Evolutionary conservation across 768 basidiomycete species (phyloP).

Genomic region (Naganishia vaughanmartiniae): DNA sequence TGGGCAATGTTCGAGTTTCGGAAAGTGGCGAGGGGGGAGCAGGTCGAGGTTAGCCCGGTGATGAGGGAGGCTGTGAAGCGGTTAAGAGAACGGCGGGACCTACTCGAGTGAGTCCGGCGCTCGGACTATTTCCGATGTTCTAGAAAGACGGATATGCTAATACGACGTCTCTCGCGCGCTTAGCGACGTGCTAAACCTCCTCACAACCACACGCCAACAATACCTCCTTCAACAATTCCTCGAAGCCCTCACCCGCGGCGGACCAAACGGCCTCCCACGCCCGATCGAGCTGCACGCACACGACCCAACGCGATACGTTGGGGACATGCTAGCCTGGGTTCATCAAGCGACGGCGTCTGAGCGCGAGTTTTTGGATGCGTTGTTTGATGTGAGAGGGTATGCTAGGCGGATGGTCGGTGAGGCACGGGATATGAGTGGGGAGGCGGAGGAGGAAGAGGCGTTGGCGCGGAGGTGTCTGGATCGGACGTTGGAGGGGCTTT

Average conservation of each 20-base stretch:
- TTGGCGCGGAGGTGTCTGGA: conserved; percentile 80
- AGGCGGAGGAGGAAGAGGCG: conserved; percentile 65
- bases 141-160: neutral
- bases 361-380: conserved; percentile 81
- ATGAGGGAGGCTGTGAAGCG: conserved; percentile 72
- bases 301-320: conserved; percentile 91
- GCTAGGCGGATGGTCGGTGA: conserved; percentile 71
- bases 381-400: conserved; percentile 70
- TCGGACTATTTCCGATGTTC: neutral
- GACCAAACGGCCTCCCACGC: conserved; percentile 76
- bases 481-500: conserved; percentile 73
- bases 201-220: conserved; percentile 77
- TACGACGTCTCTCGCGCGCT: neutral
- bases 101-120: conserved; percentile 62
- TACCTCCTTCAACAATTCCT: conserved; percentile 79
- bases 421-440: conserved; percentile 56
- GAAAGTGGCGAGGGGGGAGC: conserved; percentile 68
- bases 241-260: conserved; percentile 81
- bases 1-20: conserved; percentile 84
- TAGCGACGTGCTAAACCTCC: conserved; percentile 71
- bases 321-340: conserved; percentile 98
- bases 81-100: conserved; percentile 71
- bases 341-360: conserved; percentile 95
- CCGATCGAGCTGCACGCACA: conserved; percentile 98
- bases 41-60: conserved; percentile 61